phyloP scores from a whole-genome alignment of 257 asterid genomes.

The Fraxinus anomala region DNA sequence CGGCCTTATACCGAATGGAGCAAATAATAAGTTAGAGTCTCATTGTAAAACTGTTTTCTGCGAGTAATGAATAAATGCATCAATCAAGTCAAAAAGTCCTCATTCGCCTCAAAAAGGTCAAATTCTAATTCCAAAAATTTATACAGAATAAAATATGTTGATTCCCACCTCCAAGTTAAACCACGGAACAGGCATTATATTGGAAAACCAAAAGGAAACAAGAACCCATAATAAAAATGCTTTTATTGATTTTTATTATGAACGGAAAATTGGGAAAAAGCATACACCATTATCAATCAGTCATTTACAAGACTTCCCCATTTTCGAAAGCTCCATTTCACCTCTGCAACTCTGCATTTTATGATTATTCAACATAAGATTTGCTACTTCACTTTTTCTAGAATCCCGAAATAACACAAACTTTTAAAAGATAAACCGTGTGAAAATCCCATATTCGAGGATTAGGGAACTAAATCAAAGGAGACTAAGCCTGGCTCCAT shows the following conservation, averaged over 20 bases:
- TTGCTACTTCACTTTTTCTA: constrained; percentile 29
- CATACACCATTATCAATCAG: constrained; percentile 25
- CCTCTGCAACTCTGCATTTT: constrained; percentile 28
- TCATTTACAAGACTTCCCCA: constrained; percentile 31
- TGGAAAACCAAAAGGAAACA: neutral
- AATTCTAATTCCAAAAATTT: too few relatives aligned
- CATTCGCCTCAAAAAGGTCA: too few relatives aligned
- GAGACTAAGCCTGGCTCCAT: constrained; percentile 71
- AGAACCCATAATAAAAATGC: too few relatives aligned
- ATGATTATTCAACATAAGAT: constrained; percentile 27
- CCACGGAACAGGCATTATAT: neutral
- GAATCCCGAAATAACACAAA: constrained; percentile 20
- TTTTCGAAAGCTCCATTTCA: constrained; percentile 26
- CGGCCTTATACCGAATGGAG: too few relatives aligned
- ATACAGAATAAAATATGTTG: too few relatives aligned
- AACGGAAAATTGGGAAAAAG: constrained; percentile 16
- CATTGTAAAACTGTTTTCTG: too few relatives aligned
- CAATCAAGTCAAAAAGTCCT: too few relatives aligned
- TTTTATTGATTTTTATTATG: neutral
- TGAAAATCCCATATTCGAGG: constrained; percentile 21
- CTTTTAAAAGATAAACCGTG: constrained; percentile 13
- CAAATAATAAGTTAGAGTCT: too few relatives aligned
- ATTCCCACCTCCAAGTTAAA: too few relatives aligned
- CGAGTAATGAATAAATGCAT: too few relatives aligned
- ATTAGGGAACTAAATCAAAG: constrained; percentile 8